Evolutionary conservation across 495 filamentous ascomycete genomes (phyloP).

Genomic region (Aspergillus indologenus): DNA sequence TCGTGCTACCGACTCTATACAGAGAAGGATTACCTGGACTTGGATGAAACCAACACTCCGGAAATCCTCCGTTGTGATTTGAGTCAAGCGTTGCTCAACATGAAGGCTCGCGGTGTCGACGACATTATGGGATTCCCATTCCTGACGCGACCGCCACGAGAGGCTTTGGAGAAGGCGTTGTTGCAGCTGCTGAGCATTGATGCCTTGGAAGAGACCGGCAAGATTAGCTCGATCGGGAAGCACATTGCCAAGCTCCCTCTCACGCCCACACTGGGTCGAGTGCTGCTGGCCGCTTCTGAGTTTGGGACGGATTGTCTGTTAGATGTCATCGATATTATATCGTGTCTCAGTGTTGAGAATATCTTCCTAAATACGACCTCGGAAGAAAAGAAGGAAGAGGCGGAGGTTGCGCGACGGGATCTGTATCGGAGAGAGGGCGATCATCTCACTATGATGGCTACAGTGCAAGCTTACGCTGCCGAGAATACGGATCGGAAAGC

Average conservation of each 20-base stretch:
- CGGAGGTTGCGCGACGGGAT: slow-evolving; percentile 67
- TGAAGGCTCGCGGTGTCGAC: slow-evolving; percentile 87
- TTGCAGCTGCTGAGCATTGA: slow-evolving; percentile 74
- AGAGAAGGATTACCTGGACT: slow-evolving; percentile 64
- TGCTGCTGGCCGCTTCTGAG: slow-evolving; percentile 75
- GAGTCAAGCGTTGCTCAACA: slow-evolving; percentile 78
- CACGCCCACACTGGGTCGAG: slow-evolving; percentile 74
- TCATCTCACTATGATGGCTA: slow-evolving; percentile 78
- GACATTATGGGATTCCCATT: slow-evolving; percentile 83
- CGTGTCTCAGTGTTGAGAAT: slow-evolving; percentile 82
- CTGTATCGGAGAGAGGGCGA: slow-evolving; percentile 83
- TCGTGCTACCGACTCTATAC: slow-evolving; percentile 92
- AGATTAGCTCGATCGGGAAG: slow-evolving; percentile 68
- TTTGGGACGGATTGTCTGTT: slow-evolving; percentile 65
- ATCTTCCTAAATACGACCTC: slow-evolving; percentile 78
- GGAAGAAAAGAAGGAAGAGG: slow-evolving; percentile 78
- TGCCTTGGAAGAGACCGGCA: slow-evolving; percentile 68
- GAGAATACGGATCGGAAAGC: slow-evolving; percentile 69
- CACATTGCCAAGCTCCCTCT: slow-evolving; percentile 83
- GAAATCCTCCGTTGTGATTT: slow-evolving; percentile 92
- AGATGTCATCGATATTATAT: slow-evolving; percentile 89
- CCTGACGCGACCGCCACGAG: slow-evolving; percentile 73
- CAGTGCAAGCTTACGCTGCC: slow-evolving; percentile 75
- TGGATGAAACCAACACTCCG: slow-evolving; percentile 74
- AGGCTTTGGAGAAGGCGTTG: slow-evolving; percentile 79